Evolutionary conservation across 148 eudicot genomes (phyloP).

Genomic region (Rhododendron kiyosumense): DNA sequence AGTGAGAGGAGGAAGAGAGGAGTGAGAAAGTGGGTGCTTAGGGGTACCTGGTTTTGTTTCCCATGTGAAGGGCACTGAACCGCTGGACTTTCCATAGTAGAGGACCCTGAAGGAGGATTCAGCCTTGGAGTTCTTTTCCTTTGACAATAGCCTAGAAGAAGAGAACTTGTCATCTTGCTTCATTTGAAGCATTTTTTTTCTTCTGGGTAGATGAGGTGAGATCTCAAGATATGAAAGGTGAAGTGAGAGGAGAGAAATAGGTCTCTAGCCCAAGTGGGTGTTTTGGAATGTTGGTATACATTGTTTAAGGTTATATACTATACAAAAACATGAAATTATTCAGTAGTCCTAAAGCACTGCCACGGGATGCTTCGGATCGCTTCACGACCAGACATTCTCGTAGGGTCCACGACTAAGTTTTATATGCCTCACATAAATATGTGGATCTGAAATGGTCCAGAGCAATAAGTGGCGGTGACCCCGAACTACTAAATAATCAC

Average conservation of each 20-base stretch:
- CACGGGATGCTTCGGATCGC: too few species aligned
- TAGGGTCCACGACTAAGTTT: too few species aligned
- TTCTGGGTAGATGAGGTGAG: background rate
- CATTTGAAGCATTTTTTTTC: slow-evolving; percentile 16
- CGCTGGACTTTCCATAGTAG: slow-evolving; percentile 49
- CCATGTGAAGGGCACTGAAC: slow-evolving; percentile 71
- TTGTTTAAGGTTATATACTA: background rate
- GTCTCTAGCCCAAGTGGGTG: background rate
- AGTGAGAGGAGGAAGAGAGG: slow-evolving; percentile 40
- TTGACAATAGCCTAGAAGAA: slow-evolving; percentile 37
- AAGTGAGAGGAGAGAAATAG: background rate
- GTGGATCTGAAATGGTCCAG: too few species aligned
- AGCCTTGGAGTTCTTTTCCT: slow-evolving; percentile 28
- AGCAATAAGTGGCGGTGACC: too few species aligned
- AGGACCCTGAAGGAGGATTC: slow-evolving; percentile 51
- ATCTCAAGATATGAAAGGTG: background rate
- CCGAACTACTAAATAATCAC: too few species aligned
- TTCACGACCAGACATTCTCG: too few species aligned
- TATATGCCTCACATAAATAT: too few species aligned
- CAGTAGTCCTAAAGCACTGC: too few species aligned
- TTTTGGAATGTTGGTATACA: background rate
- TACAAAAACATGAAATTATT: background rate
- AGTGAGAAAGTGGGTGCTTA: slow-evolving; percentile 33
- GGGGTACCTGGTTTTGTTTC: slow-evolving; percentile 74
- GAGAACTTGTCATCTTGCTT: slow-evolving; percentile 40